Conservation (phyloP, 2,329 filamentous ascomycete genomes). For the Pseudogymnoascus verrucosus region DNA sequence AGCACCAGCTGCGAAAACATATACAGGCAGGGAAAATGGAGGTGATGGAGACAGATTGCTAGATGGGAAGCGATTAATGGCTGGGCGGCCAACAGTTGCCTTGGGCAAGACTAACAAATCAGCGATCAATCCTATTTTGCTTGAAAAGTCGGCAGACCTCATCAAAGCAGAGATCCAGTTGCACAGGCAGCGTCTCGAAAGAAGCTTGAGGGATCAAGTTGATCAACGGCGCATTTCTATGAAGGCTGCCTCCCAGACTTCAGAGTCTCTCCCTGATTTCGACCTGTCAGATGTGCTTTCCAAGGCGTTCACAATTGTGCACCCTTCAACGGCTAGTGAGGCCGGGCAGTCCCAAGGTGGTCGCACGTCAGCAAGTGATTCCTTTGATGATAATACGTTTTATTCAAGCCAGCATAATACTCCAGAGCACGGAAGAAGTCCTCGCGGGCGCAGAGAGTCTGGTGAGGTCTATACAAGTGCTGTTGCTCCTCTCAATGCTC, state of each 20-base stretch:
- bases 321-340: slow-evolving; percentile 50
- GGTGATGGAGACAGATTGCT: not conserved
- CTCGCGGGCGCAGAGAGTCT: slow-evolving; percentile 21
- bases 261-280: slow-evolving; percentile 53
- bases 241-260: slow-evolving; percentile 35
- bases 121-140: slow-evolving; percentile 72
- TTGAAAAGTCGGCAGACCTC: slow-evolving; percentile 79
- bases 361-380: slow-evolving; percentile 65
- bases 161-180: slow-evolving; percentile 74
- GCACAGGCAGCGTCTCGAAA: slow-evolving; percentile 75
- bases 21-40: slow-evolving; percentile 12
- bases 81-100: not conserved
- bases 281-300: slow-evolving; percentile 65
- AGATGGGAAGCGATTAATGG: not conserved
- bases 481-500: slow-evolving; percentile 17
- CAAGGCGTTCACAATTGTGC: slow-evolving; percentile 62
- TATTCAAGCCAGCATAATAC: slow-evolving; percentile 93
- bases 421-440: slow-evolving; percentile 43
- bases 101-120: slow-evolving; percentile 40
- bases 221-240: slow-evolving; percentile 49
- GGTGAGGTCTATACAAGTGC: slow-evolving; percentile 19
- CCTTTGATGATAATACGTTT: slow-evolving; percentile 87
- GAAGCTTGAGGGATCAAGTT: slow-evolving; percentile 65
- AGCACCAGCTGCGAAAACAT: slow-evolving; percentile 21
- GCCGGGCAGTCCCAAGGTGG: slow-evolving; percentile 46